These are phyloP conservation scores for Metschnikowia gelsemii DNA, from an alignment of 805 yeast species.

Conservation along the genomic window DNA sequence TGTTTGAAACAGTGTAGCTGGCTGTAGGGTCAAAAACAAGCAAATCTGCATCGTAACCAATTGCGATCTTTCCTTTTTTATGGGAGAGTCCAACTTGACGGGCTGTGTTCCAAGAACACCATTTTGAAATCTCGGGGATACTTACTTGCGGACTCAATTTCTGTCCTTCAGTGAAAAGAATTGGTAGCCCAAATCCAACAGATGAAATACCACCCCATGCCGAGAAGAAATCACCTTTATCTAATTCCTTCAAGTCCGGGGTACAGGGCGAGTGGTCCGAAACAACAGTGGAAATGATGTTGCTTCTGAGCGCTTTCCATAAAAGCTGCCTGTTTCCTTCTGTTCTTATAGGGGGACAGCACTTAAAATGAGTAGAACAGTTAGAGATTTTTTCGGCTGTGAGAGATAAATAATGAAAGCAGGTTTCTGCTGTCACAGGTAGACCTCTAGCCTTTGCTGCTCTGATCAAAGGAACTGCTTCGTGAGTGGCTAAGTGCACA, in stretches of 20 bases:
- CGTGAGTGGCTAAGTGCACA: slow-evolving; percentile 85
- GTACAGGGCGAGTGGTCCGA: slow-evolving; percentile 97
- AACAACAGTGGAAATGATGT: slow-evolving; percentile 77
- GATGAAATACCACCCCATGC: slow-evolving; percentile 98
- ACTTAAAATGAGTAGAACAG: slow-evolving; percentile 80
- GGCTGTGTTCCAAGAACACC: slow-evolving; percentile 86
- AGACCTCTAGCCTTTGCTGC: slow-evolving; percentile 59
- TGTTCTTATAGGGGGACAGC: slow-evolving; percentile 92
- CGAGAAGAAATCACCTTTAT: slow-evolving; percentile 79
- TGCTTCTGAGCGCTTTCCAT: slow-evolving; percentile 74
- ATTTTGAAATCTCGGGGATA: slow-evolving; percentile 62
- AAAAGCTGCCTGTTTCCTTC: slow-evolving; percentile 66
- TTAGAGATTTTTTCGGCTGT: slow-evolving; percentile 75
- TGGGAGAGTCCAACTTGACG: slow-evolving; percentile 76
- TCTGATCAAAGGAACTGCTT: slow-evolving; percentile 71
- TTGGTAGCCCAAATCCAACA: slow-evolving; percentile 85
- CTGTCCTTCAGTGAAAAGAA: slow-evolving; percentile 71
- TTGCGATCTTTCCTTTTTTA: slow-evolving; percentile 66
- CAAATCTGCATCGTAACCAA: slow-evolving; percentile 87
- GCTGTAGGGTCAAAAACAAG: slow-evolving; percentile 71
- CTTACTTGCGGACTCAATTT: slow-evolving; percentile 51
- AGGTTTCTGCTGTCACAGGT: slow-evolving; percentile 84
- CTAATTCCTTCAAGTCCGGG: slow-evolving; percentile 80
- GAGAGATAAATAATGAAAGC: slow-evolving; percentile 85
- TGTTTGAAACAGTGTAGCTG: slow-evolving; percentile 50